Evolutionary conservation across 768 basidiomycete genomes (phyloP).

Genomic region (Boletus sp.): DNA sequence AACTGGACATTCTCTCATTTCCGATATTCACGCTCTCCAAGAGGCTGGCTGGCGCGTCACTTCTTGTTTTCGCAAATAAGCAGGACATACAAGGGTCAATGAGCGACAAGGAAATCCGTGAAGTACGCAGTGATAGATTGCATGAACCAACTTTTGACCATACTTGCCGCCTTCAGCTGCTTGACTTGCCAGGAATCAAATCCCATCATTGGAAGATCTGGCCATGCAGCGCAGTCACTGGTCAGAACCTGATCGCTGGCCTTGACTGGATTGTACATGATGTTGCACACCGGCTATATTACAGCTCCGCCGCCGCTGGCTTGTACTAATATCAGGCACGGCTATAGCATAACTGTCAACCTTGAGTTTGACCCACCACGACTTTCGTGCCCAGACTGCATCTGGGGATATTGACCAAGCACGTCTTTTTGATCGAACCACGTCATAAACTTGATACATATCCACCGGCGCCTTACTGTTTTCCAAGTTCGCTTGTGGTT

Average conservation of each 20-base stretch:
- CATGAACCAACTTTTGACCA: constrained; percentile 7
- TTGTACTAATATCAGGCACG: constrained; percentile 1
- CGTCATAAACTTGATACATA: constrained; percentile 3
- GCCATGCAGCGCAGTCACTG: constrained; percentile 91
- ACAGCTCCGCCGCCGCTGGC: constrained; percentile 45
- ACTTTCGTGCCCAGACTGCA: constrained; percentile 12
- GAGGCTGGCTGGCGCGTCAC: constrained; percentile 93
- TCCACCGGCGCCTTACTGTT: background rate
- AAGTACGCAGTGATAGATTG: constrained; percentile 49
- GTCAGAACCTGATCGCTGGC: constrained; percentile 78
- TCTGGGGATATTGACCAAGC: constrained; percentile 1
- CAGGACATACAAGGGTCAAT: constrained; percentile 91
- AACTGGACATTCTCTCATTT: constrained; percentile 3
- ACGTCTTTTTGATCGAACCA: constrained; percentile 8
- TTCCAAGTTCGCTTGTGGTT: constrained; percentile 10
- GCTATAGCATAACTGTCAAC: constrained; percentile 1
- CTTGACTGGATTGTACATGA: constrained; percentile 92
- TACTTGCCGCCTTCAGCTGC: constrained; percentile 48
- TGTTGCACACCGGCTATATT: constrained; percentile 85
- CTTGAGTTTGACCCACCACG: constrained; percentile 6
- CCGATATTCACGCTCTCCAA: constrained; percentile 35
- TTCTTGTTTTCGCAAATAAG: constrained; percentile 97
- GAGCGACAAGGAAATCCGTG: constrained; percentile 75
- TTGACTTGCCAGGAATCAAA: constrained; percentile 76
- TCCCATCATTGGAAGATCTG: constrained; percentile 90